Evolutionary conservation across 2,329 filamentous ascomycete species (phyloP).

Genomic region (Alternaria sp.): DNA sequence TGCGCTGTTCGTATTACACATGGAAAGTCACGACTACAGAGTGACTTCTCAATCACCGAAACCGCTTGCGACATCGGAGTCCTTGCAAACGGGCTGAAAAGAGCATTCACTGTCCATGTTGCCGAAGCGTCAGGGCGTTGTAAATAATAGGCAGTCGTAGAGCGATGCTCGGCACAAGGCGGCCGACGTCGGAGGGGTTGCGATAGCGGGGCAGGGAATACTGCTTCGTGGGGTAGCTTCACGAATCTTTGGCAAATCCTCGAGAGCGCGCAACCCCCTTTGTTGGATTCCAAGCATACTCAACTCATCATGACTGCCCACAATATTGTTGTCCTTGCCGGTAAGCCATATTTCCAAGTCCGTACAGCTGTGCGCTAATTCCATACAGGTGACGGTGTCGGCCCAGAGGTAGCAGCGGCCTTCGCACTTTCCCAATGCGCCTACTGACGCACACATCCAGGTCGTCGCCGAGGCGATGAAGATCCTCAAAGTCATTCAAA

Average conservation of each 20-base stretch:
- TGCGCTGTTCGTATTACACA: not conserved
- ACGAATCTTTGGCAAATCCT: constrained; percentile 5
- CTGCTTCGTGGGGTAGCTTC: constrained; percentile 12
- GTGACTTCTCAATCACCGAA: not conserved
- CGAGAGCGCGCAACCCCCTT: not conserved
- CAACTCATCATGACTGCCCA: constrained; percentile 44
- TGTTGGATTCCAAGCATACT: not conserved
- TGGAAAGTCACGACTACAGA: not conserved
- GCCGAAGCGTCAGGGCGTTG: not conserved
- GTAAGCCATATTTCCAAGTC: constrained; percentile 28
- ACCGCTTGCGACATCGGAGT: not conserved
- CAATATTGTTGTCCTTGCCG: constrained; percentile 52
- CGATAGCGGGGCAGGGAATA: constrained; percentile 6
- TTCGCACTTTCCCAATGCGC: not conserved
- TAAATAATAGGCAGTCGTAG: not conserved
- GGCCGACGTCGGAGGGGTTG: constrained; percentile 11
- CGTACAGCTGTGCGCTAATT: constrained; percentile 20
- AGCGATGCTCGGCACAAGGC: constrained; percentile 1
- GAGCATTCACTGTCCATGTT: not conserved
- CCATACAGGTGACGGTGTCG: constrained; percentile 48
- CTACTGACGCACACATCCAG: constrained; percentile 53
- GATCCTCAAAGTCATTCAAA: constrained; percentile 81
- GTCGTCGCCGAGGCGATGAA: constrained; percentile 86
- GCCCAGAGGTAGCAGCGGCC: constrained; percentile 47
- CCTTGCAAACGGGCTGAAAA: not conserved